Percentiles rank a stretch among this genome's conserved stretches.
Conservation (phyloP, 164 flowering plant genomes). For the Annona cherimola region DNA sequence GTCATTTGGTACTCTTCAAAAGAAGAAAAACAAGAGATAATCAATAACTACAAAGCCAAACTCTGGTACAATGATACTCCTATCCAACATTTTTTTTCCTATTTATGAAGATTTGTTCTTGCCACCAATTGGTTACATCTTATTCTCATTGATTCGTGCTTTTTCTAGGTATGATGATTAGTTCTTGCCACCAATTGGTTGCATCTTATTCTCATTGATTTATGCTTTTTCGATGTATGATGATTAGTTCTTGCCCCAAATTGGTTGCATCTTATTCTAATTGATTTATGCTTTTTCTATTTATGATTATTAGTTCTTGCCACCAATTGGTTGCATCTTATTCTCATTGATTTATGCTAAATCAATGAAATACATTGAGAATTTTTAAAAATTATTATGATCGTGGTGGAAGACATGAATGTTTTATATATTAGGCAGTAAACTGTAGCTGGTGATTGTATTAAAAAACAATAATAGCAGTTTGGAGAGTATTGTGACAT, state of each 20-base stretch:
- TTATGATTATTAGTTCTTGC: background rate
- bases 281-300: background rate
- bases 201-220: background rate
- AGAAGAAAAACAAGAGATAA: constrained; percentile 81
- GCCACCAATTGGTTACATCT: background rate
- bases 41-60: constrained; percentile 73
- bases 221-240: background rate
- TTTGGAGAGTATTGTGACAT: too few species aligned
- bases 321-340: background rate
- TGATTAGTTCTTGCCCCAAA: background rate
- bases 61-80: constrained; percentile 53
- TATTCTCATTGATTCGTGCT: background rate
- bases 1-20: constrained; percentile 78
- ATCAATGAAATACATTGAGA: too few species aligned
- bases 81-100: background rate
- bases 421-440: too few species aligned
- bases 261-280: background rate
- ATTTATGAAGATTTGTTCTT: background rate
- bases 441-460: too few species aligned
- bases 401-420: too few species aligned
- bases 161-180: background rate
- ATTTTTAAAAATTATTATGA: too few species aligned
- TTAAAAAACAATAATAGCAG: too few species aligned
- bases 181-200: background rate
- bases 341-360: background rate